These are phyloP conservation scores for Debaryomyces robertsiae DNA, from an alignment of 1,139 yeast species.

Conservation along the genomic window DNA sequence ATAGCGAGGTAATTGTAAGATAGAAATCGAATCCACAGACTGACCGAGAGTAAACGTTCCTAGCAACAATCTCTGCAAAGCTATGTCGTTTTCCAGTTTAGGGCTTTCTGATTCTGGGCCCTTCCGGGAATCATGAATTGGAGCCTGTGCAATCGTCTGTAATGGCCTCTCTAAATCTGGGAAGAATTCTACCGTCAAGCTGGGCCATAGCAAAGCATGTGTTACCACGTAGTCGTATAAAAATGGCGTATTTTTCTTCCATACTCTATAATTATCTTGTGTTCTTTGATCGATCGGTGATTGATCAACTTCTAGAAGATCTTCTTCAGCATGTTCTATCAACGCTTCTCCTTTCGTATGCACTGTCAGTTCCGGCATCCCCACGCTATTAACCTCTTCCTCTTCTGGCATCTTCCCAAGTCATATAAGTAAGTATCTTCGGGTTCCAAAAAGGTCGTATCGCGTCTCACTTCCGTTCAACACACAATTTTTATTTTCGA, in stretches of 20 bases:
- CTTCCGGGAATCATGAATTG: conserved; percentile 3
- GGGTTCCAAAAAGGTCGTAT: neutral
- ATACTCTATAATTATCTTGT: conserved; percentile 43
- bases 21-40: conserved; percentile 40
- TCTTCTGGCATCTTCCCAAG: neutral
- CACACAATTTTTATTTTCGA: conserved; percentile 8
- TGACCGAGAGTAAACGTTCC: conserved; percentile 52
- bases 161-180: conserved; percentile 46
- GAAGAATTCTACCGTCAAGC: conserved; percentile 54
- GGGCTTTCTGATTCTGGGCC: neutral
- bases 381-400: neutral
- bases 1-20: conserved; percentile 41
- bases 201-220: conserved; percentile 56
- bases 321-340: conserved; percentile 9
- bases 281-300: conserved; percentile 28
- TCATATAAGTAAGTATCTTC: neutral
- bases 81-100: conserved; percentile 15
- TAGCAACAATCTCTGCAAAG: conserved; percentile 37
- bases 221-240: conserved; percentile 55
- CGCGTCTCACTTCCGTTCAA: conserved; percentile 8
- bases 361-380: too few species aligned
- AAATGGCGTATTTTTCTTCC: conserved; percentile 60
- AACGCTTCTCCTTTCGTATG: neutral
- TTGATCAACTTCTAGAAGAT: conserved; percentile 7
- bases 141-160: conserved; percentile 5